A percentile compares a stretch with the other conserved stretches of the same genome.
These are phyloP conservation scores for Paramecium tetraurelia DNA, from an alignment of 73 alveolate species.

Conservation along the genomic window DNA sequence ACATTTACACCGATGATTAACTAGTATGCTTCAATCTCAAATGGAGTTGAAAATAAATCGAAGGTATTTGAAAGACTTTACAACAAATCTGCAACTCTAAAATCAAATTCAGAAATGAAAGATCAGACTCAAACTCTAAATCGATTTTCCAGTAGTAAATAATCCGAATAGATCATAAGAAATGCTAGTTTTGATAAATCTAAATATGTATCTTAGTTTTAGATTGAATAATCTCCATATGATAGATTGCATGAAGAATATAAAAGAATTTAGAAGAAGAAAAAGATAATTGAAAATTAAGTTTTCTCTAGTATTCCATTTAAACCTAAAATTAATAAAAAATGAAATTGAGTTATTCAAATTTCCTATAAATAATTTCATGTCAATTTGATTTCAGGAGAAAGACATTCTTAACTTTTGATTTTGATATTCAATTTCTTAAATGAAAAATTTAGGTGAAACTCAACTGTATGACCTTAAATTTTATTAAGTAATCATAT, in stretches of 20 bases:
- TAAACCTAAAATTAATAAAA: background rate
- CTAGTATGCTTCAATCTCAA: background rate
- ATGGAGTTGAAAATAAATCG: background rate
- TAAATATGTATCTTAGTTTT: background rate
- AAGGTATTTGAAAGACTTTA: background rate
- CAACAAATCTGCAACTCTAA: background rate
- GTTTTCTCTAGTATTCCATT: background rate
- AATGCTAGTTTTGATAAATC: background rate
- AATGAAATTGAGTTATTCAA: background rate
- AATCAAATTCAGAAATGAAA: background rate
- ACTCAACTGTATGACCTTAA: slow-evolving; percentile 62
- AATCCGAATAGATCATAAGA: background rate
- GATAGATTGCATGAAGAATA: background rate
- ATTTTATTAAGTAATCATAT: background rate
- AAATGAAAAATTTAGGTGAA: slow-evolving; percentile 69
- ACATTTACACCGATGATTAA: background rate
- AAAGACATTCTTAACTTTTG: slow-evolving; percentile 17
- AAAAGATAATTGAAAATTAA: background rate
- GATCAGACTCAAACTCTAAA: background rate
- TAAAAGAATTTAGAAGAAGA: background rate
- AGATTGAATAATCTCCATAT: background rate
- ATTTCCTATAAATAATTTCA: background rate
- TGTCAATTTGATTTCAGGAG: slow-evolving; percentile 54
- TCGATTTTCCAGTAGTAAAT: background rate
- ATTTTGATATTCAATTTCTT: slow-evolving; percentile 56